Evolutionary conservation across 352 stramenopile genomes (phyloP).

Genomic region (Globisporangium ultimum): DNA sequence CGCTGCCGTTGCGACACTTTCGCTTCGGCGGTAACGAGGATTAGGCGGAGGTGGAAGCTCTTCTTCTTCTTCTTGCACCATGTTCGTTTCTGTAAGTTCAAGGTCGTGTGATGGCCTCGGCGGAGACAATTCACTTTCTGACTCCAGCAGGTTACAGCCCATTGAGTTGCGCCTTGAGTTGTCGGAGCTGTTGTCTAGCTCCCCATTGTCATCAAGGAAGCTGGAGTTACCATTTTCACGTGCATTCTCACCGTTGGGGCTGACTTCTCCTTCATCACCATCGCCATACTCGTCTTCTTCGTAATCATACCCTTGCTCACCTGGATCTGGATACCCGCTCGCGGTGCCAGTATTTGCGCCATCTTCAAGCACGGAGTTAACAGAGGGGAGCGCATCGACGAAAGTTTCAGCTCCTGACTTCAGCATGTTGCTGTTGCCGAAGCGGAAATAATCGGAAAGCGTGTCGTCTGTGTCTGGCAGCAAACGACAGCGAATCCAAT

Average conservation of each 20-base stretch:
- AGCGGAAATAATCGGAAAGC: slow-evolving; percentile 41
- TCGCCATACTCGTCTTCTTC: slow-evolving; percentile 46
- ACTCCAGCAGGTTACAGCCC: slow-evolving; percentile 24
- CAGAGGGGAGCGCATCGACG: slow-evolving; percentile 11
- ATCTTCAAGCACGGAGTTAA: slow-evolving; percentile 16
- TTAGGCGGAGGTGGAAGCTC: slow-evolving; percentile 9
- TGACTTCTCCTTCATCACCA: slow-evolving; percentile 8
- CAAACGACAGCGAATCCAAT: slow-evolving; percentile 82
- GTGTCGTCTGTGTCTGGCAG: slow-evolving; percentile 79
- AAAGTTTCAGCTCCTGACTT: slow-evolving; percentile 15
- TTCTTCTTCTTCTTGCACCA: slow-evolving; percentile 18
- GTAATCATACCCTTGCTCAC: slow-evolving; percentile 24
- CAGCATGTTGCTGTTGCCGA: slow-evolving; percentile 20
- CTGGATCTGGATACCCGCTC: slow-evolving; percentile 19
- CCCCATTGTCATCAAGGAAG: slow-evolving; percentile 15
- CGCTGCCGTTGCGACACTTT: slow-evolving; percentile 15
- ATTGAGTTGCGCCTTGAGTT: slow-evolving; percentile 6
- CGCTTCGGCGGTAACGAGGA: slow-evolving; percentile 6
- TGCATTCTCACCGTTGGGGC: slow-evolving; percentile 1
- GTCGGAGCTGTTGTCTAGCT: slow-evolving; percentile 7
- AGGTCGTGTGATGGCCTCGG: slow-evolving; percentile 13
- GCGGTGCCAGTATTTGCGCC: slow-evolving; percentile 2
- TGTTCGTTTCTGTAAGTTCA: slow-evolving; percentile 20
- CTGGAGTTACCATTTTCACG: slow-evolving; percentile 10
- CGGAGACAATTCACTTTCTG: slow-evolving; percentile 14